phyloP scores from a whole-genome alignment of 805 yeast species.

The Kluyveromyces lactis region DNA sequence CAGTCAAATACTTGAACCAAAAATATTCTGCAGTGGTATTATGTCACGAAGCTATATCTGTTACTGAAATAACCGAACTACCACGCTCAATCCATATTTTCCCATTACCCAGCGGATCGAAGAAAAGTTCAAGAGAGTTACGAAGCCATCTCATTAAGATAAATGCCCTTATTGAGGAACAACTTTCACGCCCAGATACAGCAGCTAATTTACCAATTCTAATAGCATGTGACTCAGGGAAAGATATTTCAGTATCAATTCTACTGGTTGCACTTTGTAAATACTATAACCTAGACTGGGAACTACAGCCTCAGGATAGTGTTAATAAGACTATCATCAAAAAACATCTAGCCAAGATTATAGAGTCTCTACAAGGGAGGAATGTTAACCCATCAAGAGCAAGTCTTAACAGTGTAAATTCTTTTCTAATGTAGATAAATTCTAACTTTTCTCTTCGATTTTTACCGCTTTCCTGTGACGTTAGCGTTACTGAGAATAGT shows the following conservation, averaged over 20 bases:
- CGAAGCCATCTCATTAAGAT: constrained; percentile 41
- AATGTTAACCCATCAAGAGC: constrained; percentile 70
- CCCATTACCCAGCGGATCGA: constrained; percentile 34
- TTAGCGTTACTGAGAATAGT: no score
- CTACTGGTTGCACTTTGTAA: constrained; percentile 44
- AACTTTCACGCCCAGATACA: neutral
- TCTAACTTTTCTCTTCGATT: no score
- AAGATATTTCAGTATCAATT: constrained; percentile 59
- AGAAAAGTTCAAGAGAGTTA: constrained; percentile 60
- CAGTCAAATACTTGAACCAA: constrained; percentile 7
- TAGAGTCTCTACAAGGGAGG: constrained; percentile 31
- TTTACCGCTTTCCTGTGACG: no score
- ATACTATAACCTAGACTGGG: constrained; percentile 39
- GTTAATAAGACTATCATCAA: constrained; percentile 46
- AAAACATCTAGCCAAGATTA: constrained; percentile 45
- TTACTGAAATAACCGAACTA: constrained; percentile 2
- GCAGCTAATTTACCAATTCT: constrained; percentile 23
- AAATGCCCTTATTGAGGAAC: constrained; percentile 17
- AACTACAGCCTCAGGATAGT: constrained; percentile 8
- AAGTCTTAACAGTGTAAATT: constrained; percentile 64
- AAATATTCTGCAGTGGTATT: constrained; percentile 13
- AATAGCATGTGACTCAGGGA: constrained; percentile 55
- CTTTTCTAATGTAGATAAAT: constrained; percentile 45
- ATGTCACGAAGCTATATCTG: constrained; percentile 12
- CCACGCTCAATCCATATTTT: constrained; percentile 6